These are phyloP conservation scores for Vitis rotundifolia DNA, from an alignment of 164 flowering plant genomes.

Conservation along the genomic window DNA sequence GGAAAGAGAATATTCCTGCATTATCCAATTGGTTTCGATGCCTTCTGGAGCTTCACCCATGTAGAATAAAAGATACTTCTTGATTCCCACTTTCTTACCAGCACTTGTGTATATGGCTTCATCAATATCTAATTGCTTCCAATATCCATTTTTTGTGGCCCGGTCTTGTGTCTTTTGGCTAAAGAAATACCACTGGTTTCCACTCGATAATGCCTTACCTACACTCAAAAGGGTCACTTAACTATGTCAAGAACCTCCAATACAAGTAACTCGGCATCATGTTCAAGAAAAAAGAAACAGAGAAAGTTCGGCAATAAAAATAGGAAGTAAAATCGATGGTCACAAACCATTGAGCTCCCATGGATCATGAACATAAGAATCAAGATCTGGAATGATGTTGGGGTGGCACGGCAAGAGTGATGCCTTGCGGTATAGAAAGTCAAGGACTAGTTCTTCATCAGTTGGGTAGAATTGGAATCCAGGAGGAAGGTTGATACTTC, in stretches of 20 bases:
- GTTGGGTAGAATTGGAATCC: slow-evolving; percentile 41
- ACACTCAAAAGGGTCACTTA: too few species aligned
- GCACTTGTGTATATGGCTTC: slow-evolving; percentile 19
- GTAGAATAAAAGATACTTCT: slow-evolving; percentile 31
- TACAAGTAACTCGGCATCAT: too few species aligned
- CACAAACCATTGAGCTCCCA: slow-evolving; percentile 32
- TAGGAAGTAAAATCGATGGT: not conserved
- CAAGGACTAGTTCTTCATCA: slow-evolving; percentile 41
- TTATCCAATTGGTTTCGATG: slow-evolving; percentile 38
- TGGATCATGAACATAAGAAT: slow-evolving; percentile 22
- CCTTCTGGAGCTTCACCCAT: slow-evolving; percentile 18
- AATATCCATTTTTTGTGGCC: slow-evolving; percentile 29
- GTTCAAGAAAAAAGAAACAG: not conserved
- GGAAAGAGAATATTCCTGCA: slow-evolving; percentile 41
- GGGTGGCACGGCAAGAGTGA: slow-evolving; percentile 20
- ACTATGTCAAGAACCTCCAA: not conserved
- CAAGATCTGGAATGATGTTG: slow-evolving; percentile 34
- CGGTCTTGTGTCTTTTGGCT: slow-evolving; percentile 19
- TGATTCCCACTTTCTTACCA: slow-evolving; percentile 27
- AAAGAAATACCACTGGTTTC: slow-evolving; percentile 32
- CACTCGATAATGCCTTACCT: slow-evolving; percentile 38
- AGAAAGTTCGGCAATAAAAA: not conserved
- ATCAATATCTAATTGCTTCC: slow-evolving; percentile 26
- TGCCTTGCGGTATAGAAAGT: slow-evolving; percentile 28
- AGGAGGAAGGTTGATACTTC: slow-evolving; percentile 31